Evolutionary conservation across 73 alveolate species (phyloP), one percentile per base, ranked within the genome.

Genomic region (Paraurostyla sp.): DNA sequence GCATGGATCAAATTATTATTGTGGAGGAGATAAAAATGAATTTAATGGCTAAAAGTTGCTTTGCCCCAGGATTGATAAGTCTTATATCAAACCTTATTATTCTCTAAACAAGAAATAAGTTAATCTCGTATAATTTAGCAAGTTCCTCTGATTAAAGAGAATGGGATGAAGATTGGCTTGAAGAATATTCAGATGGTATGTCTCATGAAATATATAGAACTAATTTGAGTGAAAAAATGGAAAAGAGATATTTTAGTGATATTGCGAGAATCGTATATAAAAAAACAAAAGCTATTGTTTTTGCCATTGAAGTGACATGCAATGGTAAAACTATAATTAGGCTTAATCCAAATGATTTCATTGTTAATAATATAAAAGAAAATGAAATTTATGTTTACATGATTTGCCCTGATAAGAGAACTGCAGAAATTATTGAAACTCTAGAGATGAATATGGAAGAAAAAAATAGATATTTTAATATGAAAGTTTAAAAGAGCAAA

Each of bases 11-110:
- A 85, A 83, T 96, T 51, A 88, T 96, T 62, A 87, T 96, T 36
- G 93, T 94, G n/a, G 99, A 96, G 85, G 91, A 89, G 45, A 88
- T 96, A 36, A 96, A 96, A 89, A 96, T 96, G 99, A 96, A 96
- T 76, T 87, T 96, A 42, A 93, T 96, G 89, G 95, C 97, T 56
- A 96, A 96, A 80, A 90, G 97, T 65, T 96, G 97, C 59, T 71
- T 96, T 63, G 88, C 97, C 29, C 99, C 99, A 0, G 99, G 99
- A 18, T 81, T 96, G 22, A 96, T 96, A 15, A 69, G 94, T 35
- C 60, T 96, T 40, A 52, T 96, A 45, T 80, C 94, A 30, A 96
- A 96, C 73, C 78, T 96, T 81, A 89, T n/a, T n/a, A n/a, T n/a
- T n/a, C 92, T 33, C 78, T 94, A 0, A 85, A 89, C 36, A 92